Base-by-base conservation (phyloP, 1,284 basidiomycete species). In the Coniophora puteana region DNA sequence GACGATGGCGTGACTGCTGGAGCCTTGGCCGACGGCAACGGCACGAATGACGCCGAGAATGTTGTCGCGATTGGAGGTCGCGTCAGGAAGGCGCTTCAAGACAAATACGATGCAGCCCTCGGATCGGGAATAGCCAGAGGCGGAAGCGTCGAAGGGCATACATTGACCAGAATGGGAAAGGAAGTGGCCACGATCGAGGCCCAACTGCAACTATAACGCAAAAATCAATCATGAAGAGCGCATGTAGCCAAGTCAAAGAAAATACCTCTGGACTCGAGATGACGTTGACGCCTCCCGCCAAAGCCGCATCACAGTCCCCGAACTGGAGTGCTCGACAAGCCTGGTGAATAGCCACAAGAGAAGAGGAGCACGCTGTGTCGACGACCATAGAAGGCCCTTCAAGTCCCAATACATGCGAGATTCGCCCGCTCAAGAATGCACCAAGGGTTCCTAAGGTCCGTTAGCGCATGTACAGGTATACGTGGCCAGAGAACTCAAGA, bases 301-400 rank as follows among this genome's bases (percentile, higher is more conserved):
- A 61, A 2, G 81, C 83, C 14, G 81, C 72, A 46, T 73, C 67
- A 51, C 83, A 87, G 55, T 88, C 84, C 16, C 68, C 61, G 43
- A 70, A 72, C 55, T 71, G 66, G 25, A 88, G 59, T 2, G 81
- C 79, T 27, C 84, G 74, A 39, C 73, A 78, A 0, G 78, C 84
- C 51, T 81, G 80, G 58, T 87, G 73, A 12, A 87, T 63, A 3
- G 83, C 80, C 11, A 82, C 74, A 24, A 71, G 63, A 4, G 82
- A 83, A 6, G 81, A 81, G 5, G 83, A 86, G 54, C 84, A 87
- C 2, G 83, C 81, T 0, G 84, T 87, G 48, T 88, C 81, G 28
- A 85, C 57, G 1, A 83, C 80, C 12, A 83, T 59, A 0, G 83
- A 85, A 4, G 84, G 83, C 0, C 84, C 84, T 27, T 79, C 67